Evolutionary conservation across 495 filamentous ascomycete genomes (phyloP), one percentile per base, ranked within the genome.

Genomic region (Penicillium desertorum): DNA sequence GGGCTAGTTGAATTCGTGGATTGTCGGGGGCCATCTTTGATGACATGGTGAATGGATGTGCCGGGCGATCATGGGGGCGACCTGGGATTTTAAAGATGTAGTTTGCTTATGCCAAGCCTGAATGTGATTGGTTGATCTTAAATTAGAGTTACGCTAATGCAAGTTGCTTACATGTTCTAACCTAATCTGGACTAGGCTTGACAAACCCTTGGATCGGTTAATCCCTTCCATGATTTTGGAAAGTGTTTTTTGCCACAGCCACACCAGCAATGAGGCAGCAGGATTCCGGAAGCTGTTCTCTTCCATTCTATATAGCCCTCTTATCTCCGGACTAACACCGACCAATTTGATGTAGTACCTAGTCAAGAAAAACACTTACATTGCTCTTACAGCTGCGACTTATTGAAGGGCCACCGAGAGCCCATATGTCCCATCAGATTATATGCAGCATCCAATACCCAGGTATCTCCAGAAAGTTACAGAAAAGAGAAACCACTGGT

Each of bases 161-260:
- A 46, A 46, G 45, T 14, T 46, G 45, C 45, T 46, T 46, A 46
- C 45, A 46, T 3, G 5, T 10, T 6, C 45, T 46, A 46, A 46
- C 45, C 14, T 14, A 14, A 46, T 27, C 2, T 27, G 23, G 25
- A 29, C 22, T 46, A 46, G 45, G 11, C 23, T 14, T 12, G 10
- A 6, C 7, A 27, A 14, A 2, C 0, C 45, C 23, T n/a, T 46
- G 45, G 45, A 29, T 46, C 22, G 22, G 22, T 23, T 3, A 4
- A 23, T 23, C 22, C 62, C 11, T 34, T 34, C 32, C 23, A 17
- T 46, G 16, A 20, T 11, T 9, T 42, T 42, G 39, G 14, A 42
- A 42, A 42, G 9, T 8, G 29, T 30, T 30, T 11, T 2, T 11
- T 8, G 27, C 27, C 27, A 29, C 6, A 29, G 27, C 9, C 29